These are phyloP conservation scores for Scytalidium lignicola DNA, from an alignment of 2,329 filamentous ascomycete species.

Conservation along the genomic window DNA sequence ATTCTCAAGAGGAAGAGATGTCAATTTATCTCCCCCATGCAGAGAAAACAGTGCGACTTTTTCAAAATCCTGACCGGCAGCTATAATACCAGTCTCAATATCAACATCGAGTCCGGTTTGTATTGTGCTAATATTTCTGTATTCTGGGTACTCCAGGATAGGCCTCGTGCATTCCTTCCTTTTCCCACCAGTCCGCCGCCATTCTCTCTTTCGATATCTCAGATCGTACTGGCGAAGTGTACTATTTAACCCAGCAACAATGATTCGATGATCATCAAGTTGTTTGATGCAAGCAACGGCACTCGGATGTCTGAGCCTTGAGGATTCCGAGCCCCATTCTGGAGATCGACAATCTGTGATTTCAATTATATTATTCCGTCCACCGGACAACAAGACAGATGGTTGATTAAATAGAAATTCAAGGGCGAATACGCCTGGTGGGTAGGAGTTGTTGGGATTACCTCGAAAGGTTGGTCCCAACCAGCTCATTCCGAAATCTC, in stretches of 20 bases:
- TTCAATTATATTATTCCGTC: conserved; percentile 39
- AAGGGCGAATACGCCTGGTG: conserved; percentile 41
- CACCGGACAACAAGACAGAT: conserved; percentile 45
- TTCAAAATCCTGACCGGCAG: conserved; percentile 43
- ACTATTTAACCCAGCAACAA: conserved; percentile 46
- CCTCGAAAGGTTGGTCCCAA: conserved; percentile 9
- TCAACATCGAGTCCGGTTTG: conserved; percentile 49
- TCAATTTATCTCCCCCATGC: not conserved
- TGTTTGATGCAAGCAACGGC: conserved; percentile 44
- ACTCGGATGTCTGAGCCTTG: conserved; percentile 30
- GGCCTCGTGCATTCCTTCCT: conserved; percentile 25
- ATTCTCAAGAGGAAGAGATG: not conserved
- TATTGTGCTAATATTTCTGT: conserved; percentile 44
- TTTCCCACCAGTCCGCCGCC: not conserved
- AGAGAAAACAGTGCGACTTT: not conserved
- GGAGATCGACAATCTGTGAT: conserved; percentile 28
- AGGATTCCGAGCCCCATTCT: conserved; percentile 11
- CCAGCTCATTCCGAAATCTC: conserved; percentile 9
- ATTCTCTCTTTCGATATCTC: conserved; percentile 34
- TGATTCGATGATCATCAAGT: conserved; percentile 43
- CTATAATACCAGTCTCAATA: conserved; percentile 42
- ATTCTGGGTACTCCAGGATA: conserved; percentile 43
- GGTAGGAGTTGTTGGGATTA: conserved; percentile 16
- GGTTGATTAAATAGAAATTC: conserved; percentile 41
- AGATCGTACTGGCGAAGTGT: conserved; percentile 53